Base-by-base conservation (phyloP, 805 yeast species). In the Yarrowia porcina region DNA sequence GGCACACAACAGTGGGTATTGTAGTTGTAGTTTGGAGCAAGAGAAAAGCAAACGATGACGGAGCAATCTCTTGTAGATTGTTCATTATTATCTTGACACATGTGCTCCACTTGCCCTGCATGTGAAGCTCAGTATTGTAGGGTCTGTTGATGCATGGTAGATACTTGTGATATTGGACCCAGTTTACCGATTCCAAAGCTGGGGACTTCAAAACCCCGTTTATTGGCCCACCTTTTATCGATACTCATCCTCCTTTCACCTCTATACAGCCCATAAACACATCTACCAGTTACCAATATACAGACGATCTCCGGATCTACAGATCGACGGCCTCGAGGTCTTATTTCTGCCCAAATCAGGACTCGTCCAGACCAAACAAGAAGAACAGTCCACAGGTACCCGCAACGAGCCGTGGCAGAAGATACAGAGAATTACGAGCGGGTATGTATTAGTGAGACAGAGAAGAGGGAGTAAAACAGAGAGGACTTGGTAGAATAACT, bases 261-360 rank as follows among this genome's bases (percentile, higher is more conserved):
- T 13, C 21, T n/a, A 17, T 45, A 30, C 52, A 45, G 36, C 20
- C 36, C n/a, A n/a, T 45, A 45, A 45, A 45, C 25, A 28, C 35
- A n/a, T n/a, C 50, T n/a, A 17, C 50, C 35, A 44, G 4, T 11
- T n/a, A 17, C 35, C 33, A 27, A 27, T 44, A 18, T 28, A 45
- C 52, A 30, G 36, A 28, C 23, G 52, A 45, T 45, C 36, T 45
- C 36, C 52, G 20, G 52, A 45, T 45, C 36, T 15, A 27, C 52
- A 6, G 52, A 45, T 45, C 52, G 36, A 17, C 52, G 15, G 18
- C 2, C 52, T 20, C 36, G 36, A 27, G 27, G 30, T 25, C 52
- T 45, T 28, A 28, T 20, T 45, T 30, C 13, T 12, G n/a, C 36
- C 52, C 36, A 45, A 45, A 30, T 30, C 27, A 45, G 52, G 36